Conservation (phyloP, 2,329 filamentous ascomycete genomes). For the Clonostachys rhizophaga region DNA sequence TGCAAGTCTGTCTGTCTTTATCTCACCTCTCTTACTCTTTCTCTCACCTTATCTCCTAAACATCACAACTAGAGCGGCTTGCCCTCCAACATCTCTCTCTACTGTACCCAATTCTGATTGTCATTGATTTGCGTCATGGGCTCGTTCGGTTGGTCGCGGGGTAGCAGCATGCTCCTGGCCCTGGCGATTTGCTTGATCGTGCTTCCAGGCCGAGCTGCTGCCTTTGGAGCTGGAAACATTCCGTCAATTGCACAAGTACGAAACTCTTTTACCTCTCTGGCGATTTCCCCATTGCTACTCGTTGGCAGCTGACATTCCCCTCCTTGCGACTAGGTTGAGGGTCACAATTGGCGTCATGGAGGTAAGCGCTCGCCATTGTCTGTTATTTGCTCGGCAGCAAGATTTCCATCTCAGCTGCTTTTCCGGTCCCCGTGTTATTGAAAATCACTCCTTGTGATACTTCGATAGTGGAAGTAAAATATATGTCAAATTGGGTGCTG, state of each 20-base stretch:
- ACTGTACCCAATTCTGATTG: background rate
- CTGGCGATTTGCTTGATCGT: slow-evolving; percentile 49
- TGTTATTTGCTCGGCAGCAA: too few species aligned
- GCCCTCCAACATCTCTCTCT: too few species aligned
- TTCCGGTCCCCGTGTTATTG: too few species aligned
- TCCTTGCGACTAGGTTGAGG: slow-evolving; percentile 46
- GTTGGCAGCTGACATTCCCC: background rate
- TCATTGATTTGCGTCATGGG: slow-evolving; percentile 33
- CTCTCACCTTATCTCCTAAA: background rate
- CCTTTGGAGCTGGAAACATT: slow-evolving; percentile 69
- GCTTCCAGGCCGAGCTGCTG: slow-evolving; percentile 49
- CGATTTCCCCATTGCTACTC: too few species aligned
- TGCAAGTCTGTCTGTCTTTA: background rate
- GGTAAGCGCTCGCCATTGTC: slow-evolving; percentile 25
- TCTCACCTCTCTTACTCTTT: background rate
- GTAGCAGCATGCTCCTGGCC: slow-evolving; percentile 42
- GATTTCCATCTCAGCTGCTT: background rate
- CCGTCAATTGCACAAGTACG: slow-evolving; percentile 53
- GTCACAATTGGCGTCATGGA: slow-evolving; percentile 67
- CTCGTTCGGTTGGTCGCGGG: slow-evolving; percentile 38
- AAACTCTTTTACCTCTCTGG: slow-evolving; percentile 2
- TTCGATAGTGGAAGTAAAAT: too few species aligned
- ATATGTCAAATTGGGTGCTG: too few species aligned
- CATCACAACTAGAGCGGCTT: background rate
- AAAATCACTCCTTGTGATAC: background rate